These are phyloP conservation scores for Aspergillus bertholletiae DNA, from an alignment of 495 filamentous ascomycete genomes.

Conservation along the genomic window DNA sequence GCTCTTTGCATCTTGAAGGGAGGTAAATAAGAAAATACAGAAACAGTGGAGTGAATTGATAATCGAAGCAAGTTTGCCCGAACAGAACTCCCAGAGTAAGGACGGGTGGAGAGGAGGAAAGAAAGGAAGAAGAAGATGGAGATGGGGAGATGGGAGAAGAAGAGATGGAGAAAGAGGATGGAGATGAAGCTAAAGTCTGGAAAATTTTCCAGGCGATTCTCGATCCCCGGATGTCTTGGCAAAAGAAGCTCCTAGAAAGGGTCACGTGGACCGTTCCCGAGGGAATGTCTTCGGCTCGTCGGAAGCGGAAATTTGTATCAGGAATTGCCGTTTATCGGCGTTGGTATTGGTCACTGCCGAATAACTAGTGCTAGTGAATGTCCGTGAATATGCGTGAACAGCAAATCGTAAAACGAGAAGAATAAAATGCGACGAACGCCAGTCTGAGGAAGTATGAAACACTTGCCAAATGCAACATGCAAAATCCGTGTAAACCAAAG, in stretches of 20 bases:
- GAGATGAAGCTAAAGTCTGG: slow-evolving; percentile 48
- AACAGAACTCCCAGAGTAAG: slow-evolving; percentile 32
- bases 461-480: too few relatives aligned
- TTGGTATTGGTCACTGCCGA: too few relatives aligned
- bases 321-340: too few relatives aligned
- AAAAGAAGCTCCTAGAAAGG: slow-evolving; percentile 44
- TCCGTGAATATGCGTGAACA: too few relatives aligned
- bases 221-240: slow-evolving; percentile 46
- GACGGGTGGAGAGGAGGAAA: slow-evolving; percentile 19
- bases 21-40: slow-evolving; percentile 20
- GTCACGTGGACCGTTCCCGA: slow-evolving; percentile 39
- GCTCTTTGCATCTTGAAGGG: slow-evolving; percentile 67
- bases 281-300: slow-evolving; percentile 25
- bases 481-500: too few relatives aligned
- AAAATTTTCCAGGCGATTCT: slow-evolving; percentile 50
- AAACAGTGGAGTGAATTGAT: slow-evolving; percentile 17
- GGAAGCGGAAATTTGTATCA: slow-evolving; percentile 9
- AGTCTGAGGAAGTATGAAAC: too few relatives aligned
- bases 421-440: too few relatives aligned
- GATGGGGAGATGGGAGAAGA: slow-evolving; percentile 21
- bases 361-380: too few relatives aligned
- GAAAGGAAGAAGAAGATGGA: slow-evolving; percentile 18
- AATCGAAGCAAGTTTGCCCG: slow-evolving; percentile 17
- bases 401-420: too few relatives aligned
- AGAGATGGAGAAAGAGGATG: slow-evolving; percentile 13